Evolutionary conservation across 176 grass and related monocot genomes (phyloP).

Genomic region (Alopecurus myosuroides): DNA sequence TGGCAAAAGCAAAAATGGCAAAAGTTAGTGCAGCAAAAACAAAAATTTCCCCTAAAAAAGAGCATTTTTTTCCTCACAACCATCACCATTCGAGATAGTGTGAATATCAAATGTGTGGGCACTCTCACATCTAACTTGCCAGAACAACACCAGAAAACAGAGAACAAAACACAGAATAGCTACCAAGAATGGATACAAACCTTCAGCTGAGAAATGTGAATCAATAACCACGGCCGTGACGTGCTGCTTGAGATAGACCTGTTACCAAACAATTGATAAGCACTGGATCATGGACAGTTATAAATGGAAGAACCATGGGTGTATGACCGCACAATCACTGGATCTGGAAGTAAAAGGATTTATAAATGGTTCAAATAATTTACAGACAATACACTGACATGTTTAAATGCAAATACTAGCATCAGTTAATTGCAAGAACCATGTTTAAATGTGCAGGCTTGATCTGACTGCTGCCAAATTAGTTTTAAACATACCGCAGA

Average conservation of each 20-base stretch:
- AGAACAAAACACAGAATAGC: conserved; percentile 7
- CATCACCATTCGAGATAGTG: not conserved
- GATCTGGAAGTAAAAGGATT: not conserved
- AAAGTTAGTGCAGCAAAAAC: too few species aligned
- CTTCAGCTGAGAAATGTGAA: conserved; percentile 90
- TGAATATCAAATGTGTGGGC: not conserved
- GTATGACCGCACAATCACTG: not conserved
- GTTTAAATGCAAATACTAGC: not conserved
- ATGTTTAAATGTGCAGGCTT: not conserved
- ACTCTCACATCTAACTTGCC: not conserved
- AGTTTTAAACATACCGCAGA: conserved; percentile 55
- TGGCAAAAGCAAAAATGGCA: too few species aligned
- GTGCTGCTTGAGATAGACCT: conserved; percentile 97
- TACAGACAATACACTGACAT: not conserved
- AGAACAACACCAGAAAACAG: not conserved
- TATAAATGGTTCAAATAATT: not conserved
- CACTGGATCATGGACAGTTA: conserved; percentile 3
- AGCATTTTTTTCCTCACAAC: not conserved
- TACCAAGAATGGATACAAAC: conserved; percentile 19
- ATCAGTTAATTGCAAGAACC: not conserved
- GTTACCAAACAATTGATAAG: conserved; percentile 19
- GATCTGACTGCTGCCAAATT: not conserved
- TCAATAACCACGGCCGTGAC: conserved; percentile 76
- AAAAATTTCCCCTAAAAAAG: too few species aligned
- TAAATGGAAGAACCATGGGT: conserved; percentile 3